Percentiles rank a stretch among this genome's conserved stretches.
Conservation (phyloP, 805 yeast species). For the Kurtzmaniella fragi region DNA sequence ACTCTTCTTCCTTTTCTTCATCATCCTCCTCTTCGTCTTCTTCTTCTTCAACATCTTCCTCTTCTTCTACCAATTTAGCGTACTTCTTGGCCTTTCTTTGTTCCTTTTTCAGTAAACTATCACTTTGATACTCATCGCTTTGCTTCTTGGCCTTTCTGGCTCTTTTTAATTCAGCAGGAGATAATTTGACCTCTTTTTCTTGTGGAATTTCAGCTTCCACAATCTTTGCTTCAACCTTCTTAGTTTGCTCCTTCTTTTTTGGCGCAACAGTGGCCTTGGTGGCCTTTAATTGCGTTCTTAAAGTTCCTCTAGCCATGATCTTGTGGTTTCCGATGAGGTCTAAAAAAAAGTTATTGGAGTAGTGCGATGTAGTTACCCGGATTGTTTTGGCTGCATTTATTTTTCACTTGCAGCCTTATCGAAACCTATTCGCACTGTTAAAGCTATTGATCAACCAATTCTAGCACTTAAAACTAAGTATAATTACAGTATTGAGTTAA, state of each 20-base stretch:
- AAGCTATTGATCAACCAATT: too few species aligned
- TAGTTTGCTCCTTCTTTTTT: conserved; percentile 9
- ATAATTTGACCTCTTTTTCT: conserved; percentile 5
- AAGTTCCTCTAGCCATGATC: conserved; percentile 26
- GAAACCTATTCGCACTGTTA: too few species aligned
- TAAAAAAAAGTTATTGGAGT: too few species aligned
- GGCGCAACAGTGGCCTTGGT: neutral
- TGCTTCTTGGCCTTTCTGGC: conserved; percentile 10
- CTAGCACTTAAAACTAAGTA: neutral
- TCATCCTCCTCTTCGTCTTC: conserved; percentile 30
- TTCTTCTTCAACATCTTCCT: conserved; percentile 18
- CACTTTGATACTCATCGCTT: conserved; percentile 39
- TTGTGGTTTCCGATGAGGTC: too few species aligned
- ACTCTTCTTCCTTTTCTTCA: conserved; percentile 27
- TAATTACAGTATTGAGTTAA: neutral
- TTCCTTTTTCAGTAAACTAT: conserved; percentile 57
- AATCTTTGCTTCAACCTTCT: conserved; percentile 6
- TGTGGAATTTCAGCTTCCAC: conserved; percentile 5
- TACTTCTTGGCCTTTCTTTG: conserved; percentile 54
- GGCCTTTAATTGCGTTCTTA: conserved; percentile 26
- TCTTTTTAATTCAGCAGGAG: conserved; percentile 3
- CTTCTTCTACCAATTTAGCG: conserved; percentile 19
- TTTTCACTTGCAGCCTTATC: too few species aligned
- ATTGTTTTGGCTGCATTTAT: too few species aligned
- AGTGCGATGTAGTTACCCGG: too few species aligned